These are phyloP conservation scores for Zymoseptoria tritici DNA, from an alignment of 2,329 filamentous ascomycete species.

Conservation along the genomic window DNA sequence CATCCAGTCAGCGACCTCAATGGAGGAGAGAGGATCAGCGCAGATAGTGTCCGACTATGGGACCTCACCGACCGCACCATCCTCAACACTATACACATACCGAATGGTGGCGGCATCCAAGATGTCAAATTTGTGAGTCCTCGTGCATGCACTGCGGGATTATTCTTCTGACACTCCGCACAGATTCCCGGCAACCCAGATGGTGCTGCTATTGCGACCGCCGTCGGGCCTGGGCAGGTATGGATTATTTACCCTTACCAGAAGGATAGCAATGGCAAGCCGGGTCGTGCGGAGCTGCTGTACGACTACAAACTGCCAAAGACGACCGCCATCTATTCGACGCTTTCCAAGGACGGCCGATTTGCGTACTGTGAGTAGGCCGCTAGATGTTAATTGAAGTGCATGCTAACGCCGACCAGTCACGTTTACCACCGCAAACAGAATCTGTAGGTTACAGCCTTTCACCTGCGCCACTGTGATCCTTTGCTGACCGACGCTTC, in stretches of 20 bases:
- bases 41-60: slow-evolving; percentile 55
- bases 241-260: slow-evolving; percentile 60
- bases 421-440: slow-evolving; percentile 54
- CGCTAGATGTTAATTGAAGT: not conserved
- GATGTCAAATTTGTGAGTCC: slow-evolving; percentile 50
- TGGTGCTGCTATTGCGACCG: slow-evolving; percentile 52
- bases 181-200: slow-evolving; percentile 52
- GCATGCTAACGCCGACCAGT: slow-evolving; percentile 19
- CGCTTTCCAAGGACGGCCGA: slow-evolving; percentile 52
- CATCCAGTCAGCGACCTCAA: slow-evolving; percentile 43
- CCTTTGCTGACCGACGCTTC: too few species aligned
- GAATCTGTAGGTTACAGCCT: slow-evolving; percentile 33
- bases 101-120: slow-evolving; percentile 53
- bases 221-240: slow-evolving; percentile 52
- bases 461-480: too few species aligned
- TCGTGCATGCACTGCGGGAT: not conserved
- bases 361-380: slow-evolving; percentile 40
- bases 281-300: slow-evolving; percentile 51
- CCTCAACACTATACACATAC: slow-evolving; percentile 54
- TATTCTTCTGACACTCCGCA: not conserved
- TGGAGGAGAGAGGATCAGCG: slow-evolving; percentile 41
- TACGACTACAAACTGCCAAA: slow-evolving; percentile 53
- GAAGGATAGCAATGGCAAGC: slow-evolving; percentile 47
- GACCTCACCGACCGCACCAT: slow-evolving; percentile 48
- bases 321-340: slow-evolving; percentile 53